These are phyloP conservation scores for Citrus unshiu DNA, from an alignment of 345 rosid species.

Conservation along the genomic window DNA sequence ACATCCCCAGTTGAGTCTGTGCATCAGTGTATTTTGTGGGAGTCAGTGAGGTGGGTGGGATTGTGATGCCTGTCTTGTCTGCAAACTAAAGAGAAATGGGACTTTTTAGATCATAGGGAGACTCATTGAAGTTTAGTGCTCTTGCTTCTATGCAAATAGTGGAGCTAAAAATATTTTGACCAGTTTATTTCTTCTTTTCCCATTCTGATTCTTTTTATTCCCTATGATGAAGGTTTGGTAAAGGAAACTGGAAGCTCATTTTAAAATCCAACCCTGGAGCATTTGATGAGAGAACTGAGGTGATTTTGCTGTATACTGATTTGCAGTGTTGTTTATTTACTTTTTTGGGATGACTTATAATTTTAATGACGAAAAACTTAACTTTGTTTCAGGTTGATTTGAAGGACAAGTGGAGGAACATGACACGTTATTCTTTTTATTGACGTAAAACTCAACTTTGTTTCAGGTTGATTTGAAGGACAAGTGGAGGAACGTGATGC, in stretches of 20 bases:
- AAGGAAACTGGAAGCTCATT: constrained; percentile 48
- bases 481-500: constrained; percentile 61
- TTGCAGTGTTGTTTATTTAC: neutral
- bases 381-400: constrained; percentile 46
- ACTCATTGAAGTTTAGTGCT: no score
- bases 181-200: no score
- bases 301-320: constrained; percentile 10
- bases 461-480: constrained; percentile 67
- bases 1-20: no score
- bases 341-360: neutral
- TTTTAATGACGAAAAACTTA: neutral
- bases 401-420: constrained; percentile 74
- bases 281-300: constrained; percentile 42
- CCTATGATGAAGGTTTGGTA: constrained; percentile 38
- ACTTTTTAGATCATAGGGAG: no score
- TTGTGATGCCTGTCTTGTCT: no score
- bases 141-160: no score
- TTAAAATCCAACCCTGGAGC: constrained; percentile 17
- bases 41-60: no score
- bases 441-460: neutral
- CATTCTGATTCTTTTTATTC: neutral
- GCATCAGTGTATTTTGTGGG: no score
- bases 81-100: no score
- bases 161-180: no score
- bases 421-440: constrained; percentile 21